Evolutionary conservation across 1,139 yeast genomes (phyloP), one percentile per base, ranked within the genome.

Genomic region (Diutina sp.): DNA sequence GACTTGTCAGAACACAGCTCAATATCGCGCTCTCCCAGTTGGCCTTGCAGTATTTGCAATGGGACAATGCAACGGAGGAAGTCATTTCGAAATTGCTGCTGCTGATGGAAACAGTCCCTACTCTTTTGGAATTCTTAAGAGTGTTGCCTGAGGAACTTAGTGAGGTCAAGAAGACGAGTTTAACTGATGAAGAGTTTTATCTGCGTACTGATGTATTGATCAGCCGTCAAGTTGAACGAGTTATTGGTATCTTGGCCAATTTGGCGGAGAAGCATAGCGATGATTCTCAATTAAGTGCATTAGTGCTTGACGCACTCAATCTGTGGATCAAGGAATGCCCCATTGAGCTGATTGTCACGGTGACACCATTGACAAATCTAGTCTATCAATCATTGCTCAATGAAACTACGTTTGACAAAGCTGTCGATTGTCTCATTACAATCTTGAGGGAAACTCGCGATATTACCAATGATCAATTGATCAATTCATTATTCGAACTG

Each of bases 301-400:
- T 83, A 55, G 76, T 90, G 14, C 77, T 91, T 60, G 86, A 83
- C 61, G 88, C 96, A 68, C 75, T 93, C 60, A 85, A 85, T 63
- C 86, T 95, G 41, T 93, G 99, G 99, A 83, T 93, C 58, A 80
- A 79, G 61, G 99, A 93, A 67, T 82, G 90, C 56, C 88, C 93
- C 2, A 77, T 90, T 46, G 85, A 82, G 57, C 77, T 82, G 56
- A 73, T 91, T 44, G 69, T 90, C 55, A 74, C 81, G 18, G 80
- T 87, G 46, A 78, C 84, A 21, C 72, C 85, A 1, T 71, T 93
- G 55, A 81, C 91, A 32, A 74, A 80, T 14, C 71, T 90, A 57
- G 80, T 91, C 32, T 88, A 90, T 67, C 78, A 77, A 56, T 86
- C 95, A 1, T 72, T 93, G 55, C 66, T 78, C 9, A 74, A 78